Evolutionary conservation across 2,329 filamentous ascomycete genomes (phyloP).

Genomic region (Gremmenia infestans): DNA sequence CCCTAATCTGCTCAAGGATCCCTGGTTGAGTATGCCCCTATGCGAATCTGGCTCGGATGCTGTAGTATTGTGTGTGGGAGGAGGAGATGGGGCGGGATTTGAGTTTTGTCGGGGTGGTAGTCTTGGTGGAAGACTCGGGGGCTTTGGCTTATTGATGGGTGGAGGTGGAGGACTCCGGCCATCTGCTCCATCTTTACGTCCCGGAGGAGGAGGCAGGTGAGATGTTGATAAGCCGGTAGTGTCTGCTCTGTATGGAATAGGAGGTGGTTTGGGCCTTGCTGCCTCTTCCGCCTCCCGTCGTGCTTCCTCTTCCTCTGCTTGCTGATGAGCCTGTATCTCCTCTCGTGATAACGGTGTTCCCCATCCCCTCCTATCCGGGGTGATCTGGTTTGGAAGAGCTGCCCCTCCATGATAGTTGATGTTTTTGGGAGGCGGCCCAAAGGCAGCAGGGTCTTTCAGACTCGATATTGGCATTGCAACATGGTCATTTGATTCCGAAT

Average conservation of each 20-base stretch:
- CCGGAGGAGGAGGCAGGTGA: slow-evolving; percentile 56
- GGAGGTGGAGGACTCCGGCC: slow-evolving; percentile 22
- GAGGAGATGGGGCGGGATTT: slow-evolving; percentile 35
- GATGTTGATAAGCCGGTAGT: slow-evolving; percentile 56
- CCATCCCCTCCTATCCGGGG: slow-evolving; percentile 35
- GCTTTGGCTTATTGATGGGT: slow-evolving; percentile 23
- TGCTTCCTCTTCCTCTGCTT: slow-evolving; percentile 28
- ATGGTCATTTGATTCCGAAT: slow-evolving; percentile 21
- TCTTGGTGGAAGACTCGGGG: slow-evolving; percentile 50
- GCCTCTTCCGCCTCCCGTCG: slow-evolving; percentile 26
- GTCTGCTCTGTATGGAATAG: slow-evolving; percentile 56
- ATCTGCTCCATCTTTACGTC: slow-evolving; percentile 33
- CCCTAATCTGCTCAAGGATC: slow-evolving; percentile 51
- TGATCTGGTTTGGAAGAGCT: slow-evolving; percentile 26
- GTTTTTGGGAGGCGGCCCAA: slow-evolving; percentile 62
- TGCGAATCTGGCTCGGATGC: slow-evolving; percentile 27
- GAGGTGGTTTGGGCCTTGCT: slow-evolving; percentile 36
- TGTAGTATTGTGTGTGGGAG: slow-evolving; percentile 31
- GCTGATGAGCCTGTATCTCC: slow-evolving; percentile 29
- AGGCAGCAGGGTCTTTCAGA: slow-evolving; percentile 58
- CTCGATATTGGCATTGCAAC: slow-evolving; percentile 47
- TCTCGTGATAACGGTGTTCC: slow-evolving; percentile 39
- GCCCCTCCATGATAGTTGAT: slow-evolving; percentile 29
- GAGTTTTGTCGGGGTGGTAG: slow-evolving; percentile 45
- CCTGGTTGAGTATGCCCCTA: slow-evolving; percentile 33